Conservation (phyloP, 148 eudicot genomes). For the Rhododendron griersonianum region DNA sequence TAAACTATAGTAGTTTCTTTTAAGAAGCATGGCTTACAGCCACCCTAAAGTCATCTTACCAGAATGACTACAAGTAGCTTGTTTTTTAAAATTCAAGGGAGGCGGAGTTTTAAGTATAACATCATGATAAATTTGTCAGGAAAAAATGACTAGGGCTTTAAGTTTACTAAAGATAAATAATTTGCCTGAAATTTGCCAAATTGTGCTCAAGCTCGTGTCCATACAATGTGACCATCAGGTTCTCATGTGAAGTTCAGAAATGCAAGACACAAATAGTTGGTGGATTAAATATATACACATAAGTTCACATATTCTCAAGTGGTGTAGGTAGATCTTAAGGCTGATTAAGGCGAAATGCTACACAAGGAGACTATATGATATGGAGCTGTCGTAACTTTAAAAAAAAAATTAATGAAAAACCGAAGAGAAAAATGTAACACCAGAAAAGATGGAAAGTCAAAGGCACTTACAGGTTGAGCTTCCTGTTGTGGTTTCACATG, state of each 20-base stretch:
- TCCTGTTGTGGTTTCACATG: conserved; percentile 66
- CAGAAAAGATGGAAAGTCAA: not conserved
- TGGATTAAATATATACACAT: not conserved
- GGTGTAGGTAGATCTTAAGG: not conserved
- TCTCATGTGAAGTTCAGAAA: not conserved
- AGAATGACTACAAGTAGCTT: not conserved
- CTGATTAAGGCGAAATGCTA: not conserved
- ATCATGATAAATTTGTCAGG: not conserved
- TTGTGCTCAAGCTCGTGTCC: not conserved
- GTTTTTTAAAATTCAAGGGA: not conserved
- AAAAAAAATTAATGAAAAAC: too few relatives aligned
- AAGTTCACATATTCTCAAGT: not conserved
- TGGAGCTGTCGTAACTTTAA: not conserved
- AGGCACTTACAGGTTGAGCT: conserved; percentile 51
- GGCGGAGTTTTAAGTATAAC: not conserved
- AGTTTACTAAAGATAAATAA: not conserved
- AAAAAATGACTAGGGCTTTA: not conserved
- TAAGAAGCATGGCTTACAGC: not conserved
- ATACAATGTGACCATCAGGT: not conserved
- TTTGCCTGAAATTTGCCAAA: not conserved
- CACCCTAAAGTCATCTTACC: not conserved
- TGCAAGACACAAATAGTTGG: not conserved
- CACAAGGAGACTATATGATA: not conserved
- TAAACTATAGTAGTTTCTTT: not conserved
- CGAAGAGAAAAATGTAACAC: not conserved